Percentiles rank a stretch among this genome's conserved stretches.
Evolutionary conservation across 352 stramenopile species (phyloP).

Genomic region (Globisporangium nunn): DNA sequence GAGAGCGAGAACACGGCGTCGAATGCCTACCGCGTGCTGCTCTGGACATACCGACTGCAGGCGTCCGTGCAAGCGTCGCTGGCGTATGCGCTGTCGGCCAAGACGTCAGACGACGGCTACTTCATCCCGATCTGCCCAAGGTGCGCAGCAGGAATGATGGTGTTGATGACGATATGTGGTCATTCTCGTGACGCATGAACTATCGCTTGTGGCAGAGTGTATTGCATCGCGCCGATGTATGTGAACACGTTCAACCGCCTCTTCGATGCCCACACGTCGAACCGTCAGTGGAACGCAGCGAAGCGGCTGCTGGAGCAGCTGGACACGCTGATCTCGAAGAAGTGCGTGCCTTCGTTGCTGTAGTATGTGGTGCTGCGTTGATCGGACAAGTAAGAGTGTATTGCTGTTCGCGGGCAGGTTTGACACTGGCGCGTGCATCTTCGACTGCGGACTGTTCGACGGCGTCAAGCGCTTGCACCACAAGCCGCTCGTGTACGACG

Average conservation of each 20-base stretch:
- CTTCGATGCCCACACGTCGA: conserved; percentile 53
- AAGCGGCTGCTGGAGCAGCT: conserved; percentile 70
- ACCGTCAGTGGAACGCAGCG: conserved; percentile 59
- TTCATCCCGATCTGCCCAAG: conserved; percentile 75
- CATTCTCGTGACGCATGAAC: background rate
- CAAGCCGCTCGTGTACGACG: conserved; percentile 76
- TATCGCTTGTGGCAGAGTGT: conserved; percentile 38
- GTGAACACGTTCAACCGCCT: conserved; percentile 73
- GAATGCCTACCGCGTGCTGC: conserved; percentile 60
- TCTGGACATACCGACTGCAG: conserved; percentile 78
- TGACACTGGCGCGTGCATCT: conserved; percentile 70
- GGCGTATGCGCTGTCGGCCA: conserved; percentile 70
- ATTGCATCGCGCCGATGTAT: conserved; percentile 70
- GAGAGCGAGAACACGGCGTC: conserved; percentile 68
- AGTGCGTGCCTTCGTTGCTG: conserved; percentile 18
- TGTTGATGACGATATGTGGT: background rate
- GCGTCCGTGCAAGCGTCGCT: conserved; percentile 65
- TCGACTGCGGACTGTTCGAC: conserved; percentile 84
- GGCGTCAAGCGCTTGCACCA: conserved; percentile 76
- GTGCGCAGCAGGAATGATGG: conserved; percentile 15
- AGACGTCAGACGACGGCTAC: conserved; percentile 74
- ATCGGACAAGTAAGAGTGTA: background rate
- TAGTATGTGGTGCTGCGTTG: background rate
- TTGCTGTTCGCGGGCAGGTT: conserved; percentile 31
- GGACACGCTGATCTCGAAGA: conserved; percentile 53